Evolutionary conservation across 1,284 basidiomycete species (phyloP), one percentile per base, ranked within the genome.

Genomic region (Puccinia novopanici): DNA sequence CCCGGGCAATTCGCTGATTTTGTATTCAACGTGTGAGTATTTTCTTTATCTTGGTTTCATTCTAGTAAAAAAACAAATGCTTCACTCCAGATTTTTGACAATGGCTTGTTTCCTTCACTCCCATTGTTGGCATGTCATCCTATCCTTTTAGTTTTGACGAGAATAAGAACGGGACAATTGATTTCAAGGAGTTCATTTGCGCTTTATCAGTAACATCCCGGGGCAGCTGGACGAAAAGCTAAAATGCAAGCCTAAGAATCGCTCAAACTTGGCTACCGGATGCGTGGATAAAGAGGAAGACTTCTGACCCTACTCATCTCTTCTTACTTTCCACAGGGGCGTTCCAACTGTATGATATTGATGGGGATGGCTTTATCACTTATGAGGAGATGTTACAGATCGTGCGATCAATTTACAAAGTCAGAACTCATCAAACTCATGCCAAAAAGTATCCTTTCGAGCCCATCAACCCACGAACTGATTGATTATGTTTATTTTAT

Each of bases 361-460:
- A 99, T 88, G 93, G 93, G 83, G 95, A 98, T 85, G 96, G 95
- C 2, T 92, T 89, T 84, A 98, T 98, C 87, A 96, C 95, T 61
- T 97, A 98, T 86, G 92, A 96, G 84, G 97, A 99, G 88, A 99
- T 99, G 94, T 91, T 98, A 61, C 91, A 93, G 88, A 97, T 98
- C 85, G 95, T 98, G 6, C 90, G 92, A 84, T 92, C 93, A 75
- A 98, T 98, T 88, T 98, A 98, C 89, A 96, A 96, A 89, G 75
- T 78, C 50, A 55, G 52, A 40, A 37, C n/a, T 24, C n/a, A 42
- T 68, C 37, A 12, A 42, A 30, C 19, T 19, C 19, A 30, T 34
- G 30, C 27, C 22, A 42, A 0, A 45, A 42, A 24, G 24, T 24
- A 50, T 19, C 37, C 0, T 5, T 96, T 95, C 4, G 75, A 48